phyloP scores from a whole-genome alignment of 345 rosid genomes.

The Populus euphratica region DNA sequence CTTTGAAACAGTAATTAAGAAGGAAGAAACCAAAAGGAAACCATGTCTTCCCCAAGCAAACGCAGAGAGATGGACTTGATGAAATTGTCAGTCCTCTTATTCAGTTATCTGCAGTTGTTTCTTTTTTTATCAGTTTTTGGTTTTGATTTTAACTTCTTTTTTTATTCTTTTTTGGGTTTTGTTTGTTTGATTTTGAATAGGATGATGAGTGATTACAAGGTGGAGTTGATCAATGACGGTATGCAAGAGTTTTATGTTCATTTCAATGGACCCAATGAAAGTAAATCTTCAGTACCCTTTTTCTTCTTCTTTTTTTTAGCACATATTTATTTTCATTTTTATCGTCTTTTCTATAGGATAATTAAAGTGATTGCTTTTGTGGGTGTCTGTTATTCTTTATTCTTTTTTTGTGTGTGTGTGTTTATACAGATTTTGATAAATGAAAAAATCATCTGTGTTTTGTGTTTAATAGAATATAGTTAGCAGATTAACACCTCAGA shows the following conservation, averaged over 20 bases:
- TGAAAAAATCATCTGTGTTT: background rate
- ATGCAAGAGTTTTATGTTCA: slow-evolving; percentile 57
- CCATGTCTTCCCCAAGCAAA: slow-evolving; percentile 74
- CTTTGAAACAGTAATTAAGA: slow-evolving; percentile 1
- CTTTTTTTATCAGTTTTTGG: background rate
- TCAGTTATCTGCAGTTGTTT: background rate
- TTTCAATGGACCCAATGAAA: slow-evolving; percentile 67
- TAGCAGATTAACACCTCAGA: background rate
- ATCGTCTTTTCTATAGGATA: background rate
- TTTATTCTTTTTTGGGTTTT: background rate
- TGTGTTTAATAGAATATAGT: background rate
- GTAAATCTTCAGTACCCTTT: slow-evolving; percentile 35
- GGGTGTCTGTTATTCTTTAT: background rate
- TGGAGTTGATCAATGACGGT: slow-evolving; percentile 63
- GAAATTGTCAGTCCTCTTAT: slow-evolving; percentile 47
- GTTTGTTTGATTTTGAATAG: slow-evolving; percentile 25
- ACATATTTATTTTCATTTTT: background rate
- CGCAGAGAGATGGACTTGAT: slow-evolving; percentile 77
- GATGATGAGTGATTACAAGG: slow-evolving; percentile 79
- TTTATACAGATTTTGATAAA: background rate
- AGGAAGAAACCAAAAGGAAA: background rate
- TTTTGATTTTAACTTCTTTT: background rate
- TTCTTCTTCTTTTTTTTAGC: background rate
- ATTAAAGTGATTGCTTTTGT: background rate
- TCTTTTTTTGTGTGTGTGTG: too few species aligned